Evolutionary conservation across 2,329 filamentous ascomycete genomes (phyloP).

Genomic region (Fusarium subglutinans): DNA sequence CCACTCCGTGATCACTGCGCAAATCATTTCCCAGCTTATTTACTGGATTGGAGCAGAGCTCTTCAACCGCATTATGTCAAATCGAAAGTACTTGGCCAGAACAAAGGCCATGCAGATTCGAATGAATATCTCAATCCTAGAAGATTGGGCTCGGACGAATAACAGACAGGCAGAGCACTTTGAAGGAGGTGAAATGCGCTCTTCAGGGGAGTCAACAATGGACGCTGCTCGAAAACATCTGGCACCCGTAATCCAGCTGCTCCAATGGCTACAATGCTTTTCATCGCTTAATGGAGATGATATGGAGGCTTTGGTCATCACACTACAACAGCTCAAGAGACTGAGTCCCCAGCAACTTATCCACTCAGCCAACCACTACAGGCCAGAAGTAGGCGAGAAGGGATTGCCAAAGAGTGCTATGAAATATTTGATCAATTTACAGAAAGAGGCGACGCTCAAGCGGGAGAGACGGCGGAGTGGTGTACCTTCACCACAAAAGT

Average conservation of each 20-base stretch:
- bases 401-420: conserved; percentile 86
- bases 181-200: conserved; percentile 87
- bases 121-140: conserved; percentile 95
- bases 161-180: conserved; percentile 96
- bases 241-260: conserved; percentile 87
- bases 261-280: conserved; percentile 98
- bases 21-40: conserved; percentile 90
- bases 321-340: conserved; percentile 86
- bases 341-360: conserved; percentile 89
- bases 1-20: conserved; percentile 93
- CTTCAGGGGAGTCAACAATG: conserved; percentile 85
- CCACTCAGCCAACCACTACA: conserved; percentile 91
- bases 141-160: conserved; percentile 95
- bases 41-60: conserved; percentile 97
- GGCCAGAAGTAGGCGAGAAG: conserved; percentile 95
- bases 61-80: conserved; percentile 98
- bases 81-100: conserved; percentile 89
- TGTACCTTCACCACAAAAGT: conserved; percentile 53
- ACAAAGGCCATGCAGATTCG: conserved; percentile 99
- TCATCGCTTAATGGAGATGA: conserved; percentile 89
- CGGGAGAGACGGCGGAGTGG: conserved; percentile 63
- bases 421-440: conserved; percentile 83
- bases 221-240: conserved; percentile 87
- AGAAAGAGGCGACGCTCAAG: conserved; percentile 75
- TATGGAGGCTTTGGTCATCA: conserved; percentile 85